A percentile compares a stretch with the other conserved stretches of the same genome.
Evolutionary conservation across 2,329 filamentous ascomycete species (phyloP).

Genomic region (Hymenoscyphus linearis): DNA sequence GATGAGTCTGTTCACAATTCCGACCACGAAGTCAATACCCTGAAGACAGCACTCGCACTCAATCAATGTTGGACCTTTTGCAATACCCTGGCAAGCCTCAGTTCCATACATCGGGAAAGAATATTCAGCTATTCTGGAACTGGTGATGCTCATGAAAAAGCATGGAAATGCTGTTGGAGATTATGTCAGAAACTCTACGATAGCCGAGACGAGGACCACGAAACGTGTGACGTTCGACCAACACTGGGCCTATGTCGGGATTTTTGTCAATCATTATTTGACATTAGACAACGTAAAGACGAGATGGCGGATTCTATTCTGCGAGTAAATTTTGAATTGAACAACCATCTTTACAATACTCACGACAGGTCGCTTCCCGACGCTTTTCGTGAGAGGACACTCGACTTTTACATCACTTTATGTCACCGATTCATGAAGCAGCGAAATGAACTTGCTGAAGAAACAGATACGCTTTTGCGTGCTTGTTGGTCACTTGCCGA

Average conservation of each 20-base stretch:
- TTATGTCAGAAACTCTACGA: slow-evolving; percentile 86
- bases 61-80: slow-evolving; percentile 91
- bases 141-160: slow-evolving; percentile 75
- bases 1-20: slow-evolving; percentile 42
- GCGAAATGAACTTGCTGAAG: slow-evolving; percentile 67
- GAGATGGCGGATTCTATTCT: slow-evolving; percentile 80
- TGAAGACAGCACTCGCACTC: slow-evolving; percentile 74
- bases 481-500: slow-evolving; percentile 89
- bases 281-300: slow-evolving; percentile 72
- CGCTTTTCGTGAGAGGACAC: slow-evolving; percentile 78
- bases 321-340: slow-evolving; percentile 88
- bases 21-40: slow-evolving; percentile 58
- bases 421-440: slow-evolving; percentile 98
- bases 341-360: slow-evolving; percentile 91
- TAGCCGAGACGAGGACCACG: slow-evolving; percentile 65
- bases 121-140: slow-evolving; percentile 71
- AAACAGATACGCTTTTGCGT: slow-evolving; percentile 77
- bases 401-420: slow-evolving; percentile 91
- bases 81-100: slow-evolving; percentile 81
- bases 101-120: slow-evolving; percentile 74
- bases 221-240: slow-evolving; percentile 62
- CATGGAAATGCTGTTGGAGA: slow-evolving; percentile 92
- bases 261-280: slow-evolving; percentile 88
- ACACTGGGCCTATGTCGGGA: slow-evolving; percentile 85
- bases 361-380: slow-evolving; percentile 81